Conservation (phyloP, 2,329 filamentous ascomycete genomes). For the Didymella pinodella region DNA sequence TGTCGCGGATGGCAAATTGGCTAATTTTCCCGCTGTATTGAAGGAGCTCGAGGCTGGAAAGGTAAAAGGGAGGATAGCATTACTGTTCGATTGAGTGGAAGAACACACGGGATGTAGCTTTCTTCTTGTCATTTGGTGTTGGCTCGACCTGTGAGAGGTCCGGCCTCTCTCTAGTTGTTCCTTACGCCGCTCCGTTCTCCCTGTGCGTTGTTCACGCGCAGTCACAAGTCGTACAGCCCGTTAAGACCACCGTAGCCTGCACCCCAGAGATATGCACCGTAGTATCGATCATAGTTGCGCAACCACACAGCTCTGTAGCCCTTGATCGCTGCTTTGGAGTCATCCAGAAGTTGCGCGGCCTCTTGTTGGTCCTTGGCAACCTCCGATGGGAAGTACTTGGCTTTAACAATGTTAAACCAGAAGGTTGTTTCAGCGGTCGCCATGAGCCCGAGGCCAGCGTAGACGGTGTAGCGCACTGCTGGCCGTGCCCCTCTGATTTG, state of each 20-base stretch:
- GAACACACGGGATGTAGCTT: too few species aligned
- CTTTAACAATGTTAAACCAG: slow-evolving; percentile 38
- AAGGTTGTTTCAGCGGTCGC: slow-evolving; percentile 39
- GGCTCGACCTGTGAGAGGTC: too few species aligned
- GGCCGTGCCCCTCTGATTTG: slow-evolving; percentile 26
- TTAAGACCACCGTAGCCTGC: slow-evolving; percentile 28
- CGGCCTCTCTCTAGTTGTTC: too few species aligned
- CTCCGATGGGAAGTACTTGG: slow-evolving; percentile 37
- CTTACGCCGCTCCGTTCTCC: too few species aligned
- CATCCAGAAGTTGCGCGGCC: slow-evolving; percentile 25
- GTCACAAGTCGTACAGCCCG: not conserved
- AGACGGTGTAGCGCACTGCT: slow-evolving; percentile 36
- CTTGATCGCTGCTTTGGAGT: slow-evolving; percentile 14
- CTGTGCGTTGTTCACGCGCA: too few species aligned
- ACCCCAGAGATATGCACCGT: slow-evolving; percentile 31
- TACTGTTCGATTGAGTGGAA: not conserved
- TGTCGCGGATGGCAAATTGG: slow-evolving; percentile 29
- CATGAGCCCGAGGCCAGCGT: slow-evolving; percentile 33
- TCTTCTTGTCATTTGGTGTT: too few species aligned
- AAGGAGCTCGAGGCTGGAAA: slow-evolving; percentile 24
- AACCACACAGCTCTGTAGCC: slow-evolving; percentile 31
- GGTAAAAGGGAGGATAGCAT: not conserved
- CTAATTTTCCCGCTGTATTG: slow-evolving; percentile 28
- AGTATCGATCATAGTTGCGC: slow-evolving; percentile 33
- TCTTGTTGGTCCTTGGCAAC: slow-evolving; percentile 25